Percentiles rank a stretch among this genome's conserved stretches.
These are phyloP conservation scores for Berkeleyomyces rouxiae DNA, from an alignment of 2,329 filamentous ascomycete species.

Conservation along the genomic window DNA sequence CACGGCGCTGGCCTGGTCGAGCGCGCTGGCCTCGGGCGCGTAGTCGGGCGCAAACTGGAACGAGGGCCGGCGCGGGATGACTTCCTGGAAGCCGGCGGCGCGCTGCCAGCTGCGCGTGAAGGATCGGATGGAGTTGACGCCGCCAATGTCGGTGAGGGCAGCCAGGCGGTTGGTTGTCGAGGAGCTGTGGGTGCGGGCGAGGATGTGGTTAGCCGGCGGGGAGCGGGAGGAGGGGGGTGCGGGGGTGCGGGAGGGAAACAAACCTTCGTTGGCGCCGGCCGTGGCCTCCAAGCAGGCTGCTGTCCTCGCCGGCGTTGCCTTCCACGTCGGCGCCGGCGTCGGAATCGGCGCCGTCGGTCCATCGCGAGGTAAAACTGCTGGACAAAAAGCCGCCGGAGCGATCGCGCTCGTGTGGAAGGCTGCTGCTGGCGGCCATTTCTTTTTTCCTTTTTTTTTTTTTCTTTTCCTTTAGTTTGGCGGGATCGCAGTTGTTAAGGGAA, in stretches of 20 bases:
- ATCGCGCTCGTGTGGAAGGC: conserved; percentile 7
- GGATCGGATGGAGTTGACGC: conserved; percentile 84
- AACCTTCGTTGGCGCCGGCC: conserved; percentile 9
- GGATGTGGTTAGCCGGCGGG: background rate
- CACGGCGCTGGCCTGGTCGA: conserved; percentile 14
- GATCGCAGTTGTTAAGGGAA: background rate
- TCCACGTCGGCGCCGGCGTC: conserved; percentile 4
- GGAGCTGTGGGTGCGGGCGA: conserved; percentile 26
- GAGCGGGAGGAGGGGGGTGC: too few species aligned
- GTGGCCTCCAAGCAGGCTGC: background rate
- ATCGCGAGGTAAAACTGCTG: conserved; percentile 11
- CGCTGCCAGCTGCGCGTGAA: conserved; percentile 88
- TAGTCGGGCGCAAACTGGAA: conserved; percentile 50
- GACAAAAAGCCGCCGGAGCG: conserved; percentile 9
- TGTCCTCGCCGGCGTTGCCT: conserved; percentile 3
- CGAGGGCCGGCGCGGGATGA: conserved; percentile 61
- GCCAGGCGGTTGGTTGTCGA: conserved; percentile 41
- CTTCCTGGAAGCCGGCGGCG: conserved; percentile 74
- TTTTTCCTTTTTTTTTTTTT: background rate
- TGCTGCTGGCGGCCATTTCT: conserved; percentile 7
- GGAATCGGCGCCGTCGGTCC: conserved; percentile 4
- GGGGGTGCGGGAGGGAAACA: background rate
- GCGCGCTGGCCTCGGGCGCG: conserved; percentile 23
- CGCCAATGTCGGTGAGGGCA: conserved; percentile 55
- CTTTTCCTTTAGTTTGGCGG: background rate